Evolutionary conservation across 2,329 filamentous ascomycete species (phyloP).

Genomic region (Botrytis deweyae): DNA sequence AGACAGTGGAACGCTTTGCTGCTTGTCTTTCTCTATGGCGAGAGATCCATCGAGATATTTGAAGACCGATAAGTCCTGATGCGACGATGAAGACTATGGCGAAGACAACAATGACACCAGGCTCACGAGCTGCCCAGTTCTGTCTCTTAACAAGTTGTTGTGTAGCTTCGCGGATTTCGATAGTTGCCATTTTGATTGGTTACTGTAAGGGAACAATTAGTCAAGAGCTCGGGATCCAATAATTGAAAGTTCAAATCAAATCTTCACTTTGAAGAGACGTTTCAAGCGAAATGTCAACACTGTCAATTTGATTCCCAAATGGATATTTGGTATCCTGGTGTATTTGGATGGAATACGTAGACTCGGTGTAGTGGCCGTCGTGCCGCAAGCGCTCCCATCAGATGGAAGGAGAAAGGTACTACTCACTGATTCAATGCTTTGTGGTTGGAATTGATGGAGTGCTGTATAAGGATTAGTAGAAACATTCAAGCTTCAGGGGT

Average conservation of each 20-base stretch:
- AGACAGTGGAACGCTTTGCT: conserved; percentile 5
- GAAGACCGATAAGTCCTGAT: conserved; percentile 50
- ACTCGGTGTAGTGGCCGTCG: background rate
- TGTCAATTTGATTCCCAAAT: too few species aligned
- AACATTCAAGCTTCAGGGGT: background rate
- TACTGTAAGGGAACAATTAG: conserved; percentile 16
- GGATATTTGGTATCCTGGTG: background rate
- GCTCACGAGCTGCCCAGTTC: conserved; percentile 57
- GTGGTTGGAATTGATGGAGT: background rate
- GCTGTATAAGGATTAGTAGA: background rate
- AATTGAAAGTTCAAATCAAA: background rate
- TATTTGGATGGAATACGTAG: background rate
- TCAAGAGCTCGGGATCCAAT: background rate
- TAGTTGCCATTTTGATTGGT: conserved; percentile 29
- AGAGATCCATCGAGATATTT: conserved; percentile 48
- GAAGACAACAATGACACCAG: conserved; percentile 63
- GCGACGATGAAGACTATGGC: conserved; percentile 57
- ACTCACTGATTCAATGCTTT: background rate
- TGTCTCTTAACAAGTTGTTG: conserved; percentile 51
- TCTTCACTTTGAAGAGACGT: background rate
- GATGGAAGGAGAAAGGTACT: background rate
- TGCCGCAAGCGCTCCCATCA: background rate
- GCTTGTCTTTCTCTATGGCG: conserved; percentile 26
- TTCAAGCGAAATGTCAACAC: background rate
- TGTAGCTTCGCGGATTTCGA: conserved; percentile 23